Evolutionary conservation across 305 asterid genomes (phyloP).

Genomic region (Ilex paraguariensis): DNA sequence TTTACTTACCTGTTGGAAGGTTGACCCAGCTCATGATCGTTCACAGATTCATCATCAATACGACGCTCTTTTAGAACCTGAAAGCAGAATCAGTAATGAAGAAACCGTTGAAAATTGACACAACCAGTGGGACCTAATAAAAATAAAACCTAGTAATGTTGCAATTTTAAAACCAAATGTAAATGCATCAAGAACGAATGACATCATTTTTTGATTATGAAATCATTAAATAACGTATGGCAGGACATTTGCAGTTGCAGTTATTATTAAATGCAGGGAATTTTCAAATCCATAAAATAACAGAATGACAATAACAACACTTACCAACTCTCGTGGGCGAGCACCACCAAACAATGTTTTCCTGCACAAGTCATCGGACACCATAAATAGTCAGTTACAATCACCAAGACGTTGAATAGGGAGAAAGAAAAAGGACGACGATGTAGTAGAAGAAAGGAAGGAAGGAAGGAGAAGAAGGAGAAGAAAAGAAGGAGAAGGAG

Average conservation of each 20-base stretch:
- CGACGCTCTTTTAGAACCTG: slow-evolving; percentile 84
- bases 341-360: slow-evolving; percentile 75
- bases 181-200: not conserved
- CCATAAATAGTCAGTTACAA: slow-evolving; percentile 19
- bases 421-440: slow-evolving; percentile 2
- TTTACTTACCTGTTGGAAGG: slow-evolving; percentile 44
- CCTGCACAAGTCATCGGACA: slow-evolving; percentile 36
- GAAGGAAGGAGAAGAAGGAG: not conserved
- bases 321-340: slow-evolving; percentile 85
- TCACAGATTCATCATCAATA: slow-evolving; percentile 36
- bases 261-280: too few species aligned
- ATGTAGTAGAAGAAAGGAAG: too few species aligned
- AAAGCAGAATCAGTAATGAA: slow-evolving; percentile 7
- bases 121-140: not conserved
- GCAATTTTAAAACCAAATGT: not conserved
- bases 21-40: slow-evolving; percentile 41
- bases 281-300: not conserved
- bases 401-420: slow-evolving; percentile 5
- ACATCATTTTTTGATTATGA: too few species aligned
- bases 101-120: slow-evolving; percentile 5
- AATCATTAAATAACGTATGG: too few species aligned
- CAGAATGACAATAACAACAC: slow-evolving; percentile 16
- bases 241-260: not conserved
- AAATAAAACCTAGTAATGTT: not conserved
- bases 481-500: not conserved